These are phyloP conservation scores for Arthrobotrys megalospora DNA, from an alignment of 2,329 filamentous ascomycete genomes.

Conservation along the genomic window DNA sequence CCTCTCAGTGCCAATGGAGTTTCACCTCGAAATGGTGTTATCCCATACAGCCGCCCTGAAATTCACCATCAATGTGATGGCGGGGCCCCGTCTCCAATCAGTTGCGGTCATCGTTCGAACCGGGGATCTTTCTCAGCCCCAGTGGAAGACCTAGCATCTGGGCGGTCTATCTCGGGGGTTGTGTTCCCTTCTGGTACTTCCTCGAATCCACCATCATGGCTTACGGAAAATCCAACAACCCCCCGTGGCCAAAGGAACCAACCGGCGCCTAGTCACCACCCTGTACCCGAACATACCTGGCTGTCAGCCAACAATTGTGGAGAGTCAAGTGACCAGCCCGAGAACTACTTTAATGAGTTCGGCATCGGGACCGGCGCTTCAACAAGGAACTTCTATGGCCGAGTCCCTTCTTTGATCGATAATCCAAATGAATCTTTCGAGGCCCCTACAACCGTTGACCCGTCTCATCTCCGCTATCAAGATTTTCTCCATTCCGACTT, in stretches of 20 bases:
- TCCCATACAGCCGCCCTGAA: background rate
- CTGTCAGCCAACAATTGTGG: background rate
- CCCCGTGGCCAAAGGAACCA: background rate
- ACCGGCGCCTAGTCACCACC: background rate
- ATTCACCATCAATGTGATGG: background rate
- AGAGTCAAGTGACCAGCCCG: background rate
- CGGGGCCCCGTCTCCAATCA: background rate
- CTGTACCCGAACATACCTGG: background rate
- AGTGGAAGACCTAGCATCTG: background rate
- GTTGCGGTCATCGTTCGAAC: background rate
- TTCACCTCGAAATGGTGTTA: background rate
- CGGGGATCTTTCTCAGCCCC: background rate
- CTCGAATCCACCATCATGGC: background rate
- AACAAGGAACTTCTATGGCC: background rate
- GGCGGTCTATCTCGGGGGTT: background rate
- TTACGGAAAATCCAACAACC: background rate
- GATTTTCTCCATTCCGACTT: background rate
- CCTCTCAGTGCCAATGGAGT: background rate
- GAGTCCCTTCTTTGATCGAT: background rate
- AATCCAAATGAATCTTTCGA: background rate
- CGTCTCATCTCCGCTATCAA: background rate
- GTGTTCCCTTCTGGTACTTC: background rate
- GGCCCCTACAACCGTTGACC: background rate
- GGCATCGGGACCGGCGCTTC: background rate
- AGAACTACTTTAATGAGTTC: background rate